A percentile compares a stretch with the other conserved stretches of the same genome.
Conservation (phyloP, 2,329 filamentous ascomycete species). For the Colletotrichum sidae region DNA sequence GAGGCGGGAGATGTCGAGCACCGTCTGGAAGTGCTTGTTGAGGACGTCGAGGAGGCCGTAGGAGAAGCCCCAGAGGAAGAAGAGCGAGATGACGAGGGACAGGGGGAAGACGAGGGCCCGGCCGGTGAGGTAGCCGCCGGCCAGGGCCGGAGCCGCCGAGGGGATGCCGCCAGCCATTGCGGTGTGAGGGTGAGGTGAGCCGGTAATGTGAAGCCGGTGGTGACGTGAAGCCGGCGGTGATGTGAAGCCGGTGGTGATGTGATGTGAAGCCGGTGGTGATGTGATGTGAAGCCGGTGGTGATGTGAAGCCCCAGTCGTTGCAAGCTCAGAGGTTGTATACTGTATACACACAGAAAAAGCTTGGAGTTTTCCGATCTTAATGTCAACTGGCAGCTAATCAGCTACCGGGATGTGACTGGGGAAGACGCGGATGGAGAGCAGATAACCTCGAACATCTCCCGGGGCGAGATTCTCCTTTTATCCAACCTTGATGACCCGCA, state of each 20-base stretch:
- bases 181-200: not conserved
- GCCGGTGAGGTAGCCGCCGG: slow-evolving; percentile 52
- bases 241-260: too few species aligned
- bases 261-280: too few species aligned
- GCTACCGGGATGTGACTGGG: not conserved
- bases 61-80: slow-evolving; percentile 38
- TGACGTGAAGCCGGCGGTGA: too few species aligned
- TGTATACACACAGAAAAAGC: too few species aligned
- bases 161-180: slow-evolving; percentile 56
- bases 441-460: too few species aligned
- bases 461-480: slow-evolving; percentile 17
- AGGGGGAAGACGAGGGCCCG: slow-evolving; percentile 59
- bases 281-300: too few species aligned
- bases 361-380: too few species aligned
- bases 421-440: slow-evolving; percentile 21
- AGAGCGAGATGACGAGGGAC: slow-evolving; percentile 55
- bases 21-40: slow-evolving; percentile 62
- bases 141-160: slow-evolving; percentile 48
- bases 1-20: slow-evolving; percentile 55
- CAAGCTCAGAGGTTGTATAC: too few species aligned
- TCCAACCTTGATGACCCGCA: slow-evolving; percentile 7
- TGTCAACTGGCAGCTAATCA: too few species aligned
- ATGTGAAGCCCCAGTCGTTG: too few species aligned
- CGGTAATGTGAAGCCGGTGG: too few species aligned
- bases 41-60: slow-evolving; percentile 43